phyloP scores from a whole-genome alignment of 768 basidiomycete species.

The Russula foetens region DNA sequence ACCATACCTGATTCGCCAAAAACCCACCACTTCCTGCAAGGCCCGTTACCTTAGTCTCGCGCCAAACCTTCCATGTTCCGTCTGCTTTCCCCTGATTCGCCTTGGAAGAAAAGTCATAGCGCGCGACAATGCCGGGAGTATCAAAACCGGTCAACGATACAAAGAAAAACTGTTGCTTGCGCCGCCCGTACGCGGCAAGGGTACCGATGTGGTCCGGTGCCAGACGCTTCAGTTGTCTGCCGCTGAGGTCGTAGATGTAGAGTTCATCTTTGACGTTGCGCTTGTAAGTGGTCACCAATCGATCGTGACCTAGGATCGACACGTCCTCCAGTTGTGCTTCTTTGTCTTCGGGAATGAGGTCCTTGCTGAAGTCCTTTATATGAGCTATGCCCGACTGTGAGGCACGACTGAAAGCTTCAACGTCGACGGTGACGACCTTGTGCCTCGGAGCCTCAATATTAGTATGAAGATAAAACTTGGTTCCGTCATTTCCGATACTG shows the following conservation, averaged over 20 bases:
- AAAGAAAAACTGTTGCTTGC: slow-evolving; percentile 55
- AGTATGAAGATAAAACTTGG: slow-evolving; percentile 55
- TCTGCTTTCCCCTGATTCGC: slow-evolving; percentile 26
- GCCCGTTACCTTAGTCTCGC: slow-evolving; percentile 50
- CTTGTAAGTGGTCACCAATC: slow-evolving; percentile 57
- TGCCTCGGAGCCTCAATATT: slow-evolving; percentile 59
- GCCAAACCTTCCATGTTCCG: slow-evolving; percentile 52
- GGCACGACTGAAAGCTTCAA: slow-evolving; percentile 32
- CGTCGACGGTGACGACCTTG: slow-evolving; percentile 57
- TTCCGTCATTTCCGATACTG: slow-evolving; percentile 59
- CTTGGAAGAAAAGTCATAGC: slow-evolving; percentile 45
- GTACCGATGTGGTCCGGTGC: slow-evolving; percentile 63
- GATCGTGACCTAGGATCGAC: slow-evolving; percentile 43
- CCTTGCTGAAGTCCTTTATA: slow-evolving; percentile 37
- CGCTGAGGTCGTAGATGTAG: slow-evolving; percentile 53
- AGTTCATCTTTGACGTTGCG: slow-evolving; percentile 77
- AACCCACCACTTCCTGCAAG: slow-evolving; percentile 58
- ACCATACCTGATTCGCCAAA: slow-evolving; percentile 69
- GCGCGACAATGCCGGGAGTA: slow-evolving; percentile 56
- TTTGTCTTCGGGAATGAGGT: slow-evolving; percentile 62
- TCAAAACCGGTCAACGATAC: slow-evolving; percentile 60
- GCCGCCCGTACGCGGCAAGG: slow-evolving; percentile 41
- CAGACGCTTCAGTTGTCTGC: slow-evolving; percentile 46
- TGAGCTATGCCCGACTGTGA: slow-evolving; percentile 13
- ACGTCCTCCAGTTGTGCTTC: slow-evolving; percentile 50